Evolutionary conservation across 148 eudicot genomes (phyloP).

Genomic region (Fagopyrum homotropicum): DNA sequence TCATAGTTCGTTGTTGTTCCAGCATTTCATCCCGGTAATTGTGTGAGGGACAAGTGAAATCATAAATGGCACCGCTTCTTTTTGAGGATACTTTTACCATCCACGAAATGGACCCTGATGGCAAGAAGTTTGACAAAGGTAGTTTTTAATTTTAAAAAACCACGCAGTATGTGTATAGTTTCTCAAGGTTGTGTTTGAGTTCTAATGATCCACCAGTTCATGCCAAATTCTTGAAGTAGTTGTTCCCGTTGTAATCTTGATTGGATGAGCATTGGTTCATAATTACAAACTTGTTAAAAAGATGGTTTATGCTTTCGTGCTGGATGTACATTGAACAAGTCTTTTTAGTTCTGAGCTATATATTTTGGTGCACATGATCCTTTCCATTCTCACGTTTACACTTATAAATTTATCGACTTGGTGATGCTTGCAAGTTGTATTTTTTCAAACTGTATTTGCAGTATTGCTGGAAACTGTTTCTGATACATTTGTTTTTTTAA

Average conservation of each 20-base stretch:
- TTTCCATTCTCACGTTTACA: too few species aligned
- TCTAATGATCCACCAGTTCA: background rate
- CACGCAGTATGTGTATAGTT: background rate
- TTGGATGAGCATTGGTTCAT: background rate
- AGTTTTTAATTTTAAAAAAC: background rate
- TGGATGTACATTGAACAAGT: background rate
- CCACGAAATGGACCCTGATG: constrained; percentile 58
- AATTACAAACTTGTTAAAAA: background rate
- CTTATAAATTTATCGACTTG: too few species aligned
- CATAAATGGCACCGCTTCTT: constrained; percentile 49
- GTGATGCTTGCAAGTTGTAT: background rate
- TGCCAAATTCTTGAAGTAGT: background rate
- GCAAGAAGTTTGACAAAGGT: constrained; percentile 76
- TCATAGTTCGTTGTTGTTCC: background rate
- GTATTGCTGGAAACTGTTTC: background rate
- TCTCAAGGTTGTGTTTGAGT: background rate
- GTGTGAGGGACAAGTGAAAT: background rate
- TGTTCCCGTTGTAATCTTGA: background rate
- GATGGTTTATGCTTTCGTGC: background rate
- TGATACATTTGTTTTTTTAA: background rate
- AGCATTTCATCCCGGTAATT: background rate
- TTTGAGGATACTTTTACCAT: constrained; percentile 65
- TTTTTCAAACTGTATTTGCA: background rate
- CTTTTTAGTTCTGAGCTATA: background rate
- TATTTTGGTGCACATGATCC: background rate